phyloP scores from a whole-genome alignment of 1,284 basidiomycete genomes.

The Ceratobasidium sp. region DNA sequence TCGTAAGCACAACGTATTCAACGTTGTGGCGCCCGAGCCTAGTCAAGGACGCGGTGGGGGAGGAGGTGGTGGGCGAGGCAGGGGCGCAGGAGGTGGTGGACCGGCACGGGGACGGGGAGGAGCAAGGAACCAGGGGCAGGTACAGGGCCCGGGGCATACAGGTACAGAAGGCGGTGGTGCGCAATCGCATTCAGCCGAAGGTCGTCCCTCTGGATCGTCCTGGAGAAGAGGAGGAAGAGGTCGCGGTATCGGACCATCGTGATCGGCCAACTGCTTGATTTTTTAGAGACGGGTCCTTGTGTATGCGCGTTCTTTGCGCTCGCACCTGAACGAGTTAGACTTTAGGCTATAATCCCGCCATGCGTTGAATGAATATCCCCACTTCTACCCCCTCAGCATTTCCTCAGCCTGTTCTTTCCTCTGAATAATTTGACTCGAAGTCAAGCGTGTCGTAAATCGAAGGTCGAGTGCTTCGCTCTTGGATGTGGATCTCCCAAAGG shows the following conservation, averaged over 20 bases:
- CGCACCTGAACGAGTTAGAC: neutral
- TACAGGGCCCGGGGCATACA: neutral
- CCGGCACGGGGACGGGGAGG: neutral
- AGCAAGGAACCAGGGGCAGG: neutral
- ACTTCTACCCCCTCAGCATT: neutral
- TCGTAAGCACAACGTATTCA: conserved; percentile 37
- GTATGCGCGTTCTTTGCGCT: neutral
- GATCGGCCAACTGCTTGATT: too few relatives aligned
- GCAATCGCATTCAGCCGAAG: neutral
- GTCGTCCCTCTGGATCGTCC: neutral
- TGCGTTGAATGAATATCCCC: neutral
- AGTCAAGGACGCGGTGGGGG: conserved; percentile 10
- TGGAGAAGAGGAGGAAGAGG: neutral
- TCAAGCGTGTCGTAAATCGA: conserved; percentile 28
- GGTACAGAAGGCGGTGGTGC: too few relatives aligned
- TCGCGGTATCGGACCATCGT: too few relatives aligned
- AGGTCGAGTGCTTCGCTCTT: neutral
- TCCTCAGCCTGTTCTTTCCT: too few relatives aligned
- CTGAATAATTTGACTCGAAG: too few relatives aligned
- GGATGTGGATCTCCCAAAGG: conserved; percentile 26
- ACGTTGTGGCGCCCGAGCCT: conserved; percentile 17
- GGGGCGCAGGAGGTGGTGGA: conserved; percentile 6
- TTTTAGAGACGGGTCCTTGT: neutral
- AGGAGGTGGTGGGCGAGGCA: neutral
- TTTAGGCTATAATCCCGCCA: conserved; percentile 9